These are phyloP conservation scores for Aspergillus ochraceus DNA, from an alignment of 2,329 filamentous ascomycete genomes.

Conservation along the genomic window DNA sequence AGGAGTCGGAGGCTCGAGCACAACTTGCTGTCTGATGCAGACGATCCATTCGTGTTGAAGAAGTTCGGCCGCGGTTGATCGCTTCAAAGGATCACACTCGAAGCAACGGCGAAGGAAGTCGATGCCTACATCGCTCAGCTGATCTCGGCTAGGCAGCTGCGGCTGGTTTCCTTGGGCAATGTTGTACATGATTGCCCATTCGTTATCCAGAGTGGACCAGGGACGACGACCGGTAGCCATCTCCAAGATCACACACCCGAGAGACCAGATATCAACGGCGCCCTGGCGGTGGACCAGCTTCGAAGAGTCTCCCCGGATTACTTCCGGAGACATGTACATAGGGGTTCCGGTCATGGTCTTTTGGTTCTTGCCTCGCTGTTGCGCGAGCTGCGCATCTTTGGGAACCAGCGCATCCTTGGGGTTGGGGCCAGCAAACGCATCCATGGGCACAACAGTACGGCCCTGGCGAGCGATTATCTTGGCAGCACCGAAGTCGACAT, in stretches of 20 bases:
- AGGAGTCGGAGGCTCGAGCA: slow-evolving; percentile 44
- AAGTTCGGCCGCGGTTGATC: slow-evolving; percentile 81
- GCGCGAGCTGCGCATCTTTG: slow-evolving; percentile 32
- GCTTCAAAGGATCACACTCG: slow-evolving; percentile 73
- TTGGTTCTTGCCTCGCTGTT: slow-evolving; percentile 57
- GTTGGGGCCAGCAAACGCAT: slow-evolving; percentile 54
- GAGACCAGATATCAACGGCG: slow-evolving; percentile 91
- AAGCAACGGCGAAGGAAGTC: slow-evolving; percentile 91
- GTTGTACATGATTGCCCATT: slow-evolving; percentile 99
- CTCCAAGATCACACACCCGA: slow-evolving; percentile 94
- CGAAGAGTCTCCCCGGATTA: slow-evolving; percentile 84
- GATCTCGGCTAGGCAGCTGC: slow-evolving; percentile 75
- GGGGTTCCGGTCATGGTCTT: slow-evolving; percentile 96
- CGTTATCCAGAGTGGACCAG: slow-evolving; percentile 95
- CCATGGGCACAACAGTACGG: slow-evolving; percentile 72
- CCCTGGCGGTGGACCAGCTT: slow-evolving; percentile 75
- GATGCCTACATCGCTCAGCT: slow-evolving; percentile 79
- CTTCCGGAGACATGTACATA: slow-evolving; percentile 99
- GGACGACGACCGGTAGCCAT: slow-evolving; percentile 95
- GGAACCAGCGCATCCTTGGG: slow-evolving; percentile 30
- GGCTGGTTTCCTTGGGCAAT: slow-evolving; percentile 96
- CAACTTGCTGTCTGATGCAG: slow-evolving; percentile 50
- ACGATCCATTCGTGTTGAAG: slow-evolving; percentile 89
- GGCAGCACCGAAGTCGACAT: slow-evolving; percentile 96
- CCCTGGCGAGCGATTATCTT: slow-evolving; percentile 95